phyloP scores from a whole-genome alignment of 768 basidiomycete genomes.

The Omphalotus guepiniiformis region DNA sequence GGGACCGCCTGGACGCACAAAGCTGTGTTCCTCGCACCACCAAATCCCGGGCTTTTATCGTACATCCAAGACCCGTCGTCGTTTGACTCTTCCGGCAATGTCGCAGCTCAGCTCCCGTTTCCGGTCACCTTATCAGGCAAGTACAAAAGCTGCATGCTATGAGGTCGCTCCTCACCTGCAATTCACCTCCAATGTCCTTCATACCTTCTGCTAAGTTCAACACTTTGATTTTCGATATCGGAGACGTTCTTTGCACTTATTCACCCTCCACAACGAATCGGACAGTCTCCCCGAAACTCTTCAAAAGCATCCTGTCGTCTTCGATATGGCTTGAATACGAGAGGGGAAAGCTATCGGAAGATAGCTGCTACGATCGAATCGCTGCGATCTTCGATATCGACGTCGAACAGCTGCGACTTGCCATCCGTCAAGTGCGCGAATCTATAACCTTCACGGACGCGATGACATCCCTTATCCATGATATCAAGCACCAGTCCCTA shows the following conservation, averaged over 20 bases:
- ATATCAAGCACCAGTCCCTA: slow-evolving; percentile 38
- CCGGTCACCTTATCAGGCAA: too few species aligned
- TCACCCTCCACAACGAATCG: slow-evolving; percentile 34
- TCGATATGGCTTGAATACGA: slow-evolving; percentile 53
- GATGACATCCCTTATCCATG: slow-evolving; percentile 40
- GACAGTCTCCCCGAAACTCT: slow-evolving; percentile 32
- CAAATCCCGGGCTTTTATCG: too few species aligned
- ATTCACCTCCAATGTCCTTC: slow-evolving; percentile 5
- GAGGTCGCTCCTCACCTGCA: too few species aligned
- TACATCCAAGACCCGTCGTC: too few species aligned
- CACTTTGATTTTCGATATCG: slow-evolving; percentile 48
- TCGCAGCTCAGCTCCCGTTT: too few species aligned
- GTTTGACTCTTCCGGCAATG: too few species aligned
- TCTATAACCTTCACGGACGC: slow-evolving; percentile 40
- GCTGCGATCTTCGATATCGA: slow-evolving; percentile 34
- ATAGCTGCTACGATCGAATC: slow-evolving; percentile 38
- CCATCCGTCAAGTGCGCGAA: slow-evolving; percentile 44
- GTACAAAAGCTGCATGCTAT: too few species aligned
- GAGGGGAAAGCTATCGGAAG: slow-evolving; percentile 39
- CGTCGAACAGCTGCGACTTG: slow-evolving; percentile 34
- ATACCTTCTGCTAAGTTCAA: slow-evolving; percentile 18
- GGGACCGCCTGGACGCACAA: too few species aligned
- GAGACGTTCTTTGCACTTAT: slow-evolving; percentile 54
- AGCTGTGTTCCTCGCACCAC: too few species aligned
- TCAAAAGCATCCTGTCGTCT: slow-evolving; percentile 38